A percentile compares a stretch with the other conserved stretches of the same genome.
Conservation (phyloP, 2,329 filamentous ascomycete species). For the Trichophyton rubrum region DNA sequence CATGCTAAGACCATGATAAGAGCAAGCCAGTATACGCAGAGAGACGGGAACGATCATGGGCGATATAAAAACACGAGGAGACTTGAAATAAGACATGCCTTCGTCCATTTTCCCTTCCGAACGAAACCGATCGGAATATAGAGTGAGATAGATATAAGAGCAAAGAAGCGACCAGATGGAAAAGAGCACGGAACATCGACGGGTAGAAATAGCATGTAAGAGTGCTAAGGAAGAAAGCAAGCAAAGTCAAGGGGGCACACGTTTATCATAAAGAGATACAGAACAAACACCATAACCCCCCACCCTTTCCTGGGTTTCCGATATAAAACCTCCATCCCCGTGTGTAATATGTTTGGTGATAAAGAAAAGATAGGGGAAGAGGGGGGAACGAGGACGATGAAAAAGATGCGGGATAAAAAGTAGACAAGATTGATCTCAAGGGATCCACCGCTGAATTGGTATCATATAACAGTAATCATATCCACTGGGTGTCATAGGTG, state of each 20-base stretch:
- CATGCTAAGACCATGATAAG: background rate
- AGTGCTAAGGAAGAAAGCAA: background rate
- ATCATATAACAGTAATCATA: slow-evolving; percentile 1
- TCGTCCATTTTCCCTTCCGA: background rate
- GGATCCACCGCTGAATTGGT: background rate
- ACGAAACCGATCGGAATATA: background rate
- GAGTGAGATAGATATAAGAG: background rate
- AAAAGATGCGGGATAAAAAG: background rate
- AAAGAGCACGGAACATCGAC: background rate
- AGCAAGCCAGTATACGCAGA: background rate
- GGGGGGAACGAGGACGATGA: background rate
- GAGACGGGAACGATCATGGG: background rate
- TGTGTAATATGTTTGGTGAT: slow-evolving; percentile 1
- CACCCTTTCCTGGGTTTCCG: slow-evolving; percentile 5
- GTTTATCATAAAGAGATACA: slow-evolving; percentile 6
- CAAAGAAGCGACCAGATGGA: background rate
- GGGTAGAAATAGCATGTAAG: background rate
- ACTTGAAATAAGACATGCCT: background rate
- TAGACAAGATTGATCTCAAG: background rate
- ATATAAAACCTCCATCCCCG: slow-evolving; percentile 3
- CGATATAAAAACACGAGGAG: background rate
- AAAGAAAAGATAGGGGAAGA: background rate
- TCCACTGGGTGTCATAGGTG: background rate
- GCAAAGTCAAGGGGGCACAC: background rate
- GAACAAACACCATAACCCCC: slow-evolving; percentile 5